These are phyloP conservation scores for Protomyces arabidopsidicola DNA, from an alignment of 1,139 yeast species.

Conservation along the genomic window DNA sequence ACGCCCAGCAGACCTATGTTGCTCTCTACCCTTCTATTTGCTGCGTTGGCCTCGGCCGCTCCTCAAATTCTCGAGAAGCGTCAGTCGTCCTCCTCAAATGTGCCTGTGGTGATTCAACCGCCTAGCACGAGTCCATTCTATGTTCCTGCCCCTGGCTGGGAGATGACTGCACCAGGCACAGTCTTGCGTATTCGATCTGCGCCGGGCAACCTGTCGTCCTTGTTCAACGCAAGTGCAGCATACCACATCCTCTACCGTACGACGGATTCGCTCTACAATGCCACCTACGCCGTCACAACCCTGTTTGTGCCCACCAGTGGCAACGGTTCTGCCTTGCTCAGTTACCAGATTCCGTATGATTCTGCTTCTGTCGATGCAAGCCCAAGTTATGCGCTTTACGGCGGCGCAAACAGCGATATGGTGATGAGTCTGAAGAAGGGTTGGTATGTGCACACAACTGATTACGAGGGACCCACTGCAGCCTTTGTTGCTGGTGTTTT, in stretches of 20 bases:
- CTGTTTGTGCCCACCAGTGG: constrained; percentile 35
- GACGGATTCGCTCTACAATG: constrained; percentile 35
- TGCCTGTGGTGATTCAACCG: not conserved
- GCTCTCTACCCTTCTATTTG: not conserved
- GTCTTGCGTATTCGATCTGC: constrained; percentile 11
- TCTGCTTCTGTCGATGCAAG: constrained; percentile 36
- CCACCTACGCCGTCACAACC: constrained; percentile 37
- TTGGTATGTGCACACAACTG: constrained; percentile 36
- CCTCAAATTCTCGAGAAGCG: not conserved
- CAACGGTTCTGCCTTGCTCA: constrained; percentile 33
- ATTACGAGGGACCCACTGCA: constrained; percentile 37
- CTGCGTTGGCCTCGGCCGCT: not conserved
- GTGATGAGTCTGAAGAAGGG: constrained; percentile 33
- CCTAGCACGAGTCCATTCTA: constrained; percentile 22
- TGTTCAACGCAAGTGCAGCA: constrained; percentile 31
- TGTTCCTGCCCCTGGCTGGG: constrained; percentile 5
- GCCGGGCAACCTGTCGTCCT: constrained; percentile 8
- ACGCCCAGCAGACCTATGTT: not conserved
- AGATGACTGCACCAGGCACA: constrained; percentile 2
- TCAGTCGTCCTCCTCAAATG: not conserved
- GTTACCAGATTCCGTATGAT: constrained; percentile 38
- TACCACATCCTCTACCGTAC: constrained; percentile 37
- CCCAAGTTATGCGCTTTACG: constrained; percentile 37
- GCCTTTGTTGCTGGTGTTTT: constrained; percentile 36
- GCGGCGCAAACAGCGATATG: constrained; percentile 27